phyloP scores from a whole-genome alignment of 495 filamentous ascomycete genomes.

The Daldinia caldariorum region DNA sequence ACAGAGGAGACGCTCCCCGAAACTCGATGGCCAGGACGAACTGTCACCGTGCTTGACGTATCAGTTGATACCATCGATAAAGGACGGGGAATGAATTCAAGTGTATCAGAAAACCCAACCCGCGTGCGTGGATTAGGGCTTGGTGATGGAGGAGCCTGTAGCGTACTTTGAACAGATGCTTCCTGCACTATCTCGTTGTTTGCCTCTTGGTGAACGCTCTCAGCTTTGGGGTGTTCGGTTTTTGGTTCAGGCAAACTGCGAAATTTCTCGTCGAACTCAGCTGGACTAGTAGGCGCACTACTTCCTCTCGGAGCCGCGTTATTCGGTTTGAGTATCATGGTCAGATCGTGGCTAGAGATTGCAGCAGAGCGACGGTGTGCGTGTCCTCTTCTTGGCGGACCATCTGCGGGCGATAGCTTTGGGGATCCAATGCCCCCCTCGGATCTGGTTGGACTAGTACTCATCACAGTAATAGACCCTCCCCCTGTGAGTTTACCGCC shows the following conservation, averaged over 20 bases:
- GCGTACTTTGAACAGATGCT: conserved; percentile 37
- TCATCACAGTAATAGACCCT: conserved; percentile 65
- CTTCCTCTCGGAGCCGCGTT: conserved; percentile 60
- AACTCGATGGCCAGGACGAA: conserved; percentile 69
- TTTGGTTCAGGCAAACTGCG: conserved; percentile 49
- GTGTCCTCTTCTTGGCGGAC: conserved; percentile 71
- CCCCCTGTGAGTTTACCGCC: conserved; percentile 72
- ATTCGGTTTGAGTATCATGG: conserved; percentile 72
- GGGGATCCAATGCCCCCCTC: conserved; percentile 65
- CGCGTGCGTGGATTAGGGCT: conserved; percentile 56
- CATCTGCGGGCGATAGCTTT: conserved; percentile 57
- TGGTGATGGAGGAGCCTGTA: conserved; percentile 48
- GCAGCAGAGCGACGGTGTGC: conserved; percentile 87
- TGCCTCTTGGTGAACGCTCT: conserved; percentile 10
- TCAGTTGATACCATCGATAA: conserved; percentile 79
- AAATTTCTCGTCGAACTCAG: conserved; percentile 55
- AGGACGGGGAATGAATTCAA: conserved; percentile 77
- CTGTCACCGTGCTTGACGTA: conserved; percentile 71
- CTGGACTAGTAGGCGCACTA: conserved; percentile 77
- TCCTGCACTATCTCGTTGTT: conserved; percentile 13
- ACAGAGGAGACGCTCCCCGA: conserved; percentile 72
- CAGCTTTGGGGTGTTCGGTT: conserved; percentile 21
- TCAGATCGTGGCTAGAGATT: conserved; percentile 84
- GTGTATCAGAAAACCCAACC: conserved; percentile 68
- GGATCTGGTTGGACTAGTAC: conserved; percentile 70